These are phyloP conservation scores for Cladosporium colombiae DNA, from an alignment of 2,329 filamentous ascomycete genomes.

Conservation along the genomic window DNA sequence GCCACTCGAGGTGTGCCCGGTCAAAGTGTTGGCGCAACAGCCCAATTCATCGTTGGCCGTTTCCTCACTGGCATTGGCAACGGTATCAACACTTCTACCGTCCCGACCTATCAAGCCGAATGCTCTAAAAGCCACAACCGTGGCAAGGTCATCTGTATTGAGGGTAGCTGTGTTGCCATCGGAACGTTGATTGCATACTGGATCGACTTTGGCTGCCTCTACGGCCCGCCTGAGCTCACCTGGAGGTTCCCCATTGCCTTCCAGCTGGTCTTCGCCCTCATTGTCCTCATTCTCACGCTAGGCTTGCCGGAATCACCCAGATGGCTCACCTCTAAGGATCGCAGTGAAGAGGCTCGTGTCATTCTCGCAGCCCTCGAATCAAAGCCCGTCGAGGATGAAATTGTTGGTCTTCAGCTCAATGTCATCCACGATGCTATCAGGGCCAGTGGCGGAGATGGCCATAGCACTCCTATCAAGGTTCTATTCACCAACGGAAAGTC, in stretches of 20 bases:
- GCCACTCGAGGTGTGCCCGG: slow-evolving; percentile 25
- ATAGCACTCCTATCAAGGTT: slow-evolving; percentile 15
- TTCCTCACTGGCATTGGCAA: slow-evolving; percentile 54
- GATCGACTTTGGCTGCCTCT: slow-evolving; percentile 48
- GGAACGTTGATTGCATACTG: slow-evolving; percentile 52
- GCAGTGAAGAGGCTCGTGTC: slow-evolving; percentile 15
- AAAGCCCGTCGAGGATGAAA: slow-evolving; percentile 16
- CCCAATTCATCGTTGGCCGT: slow-evolving; percentile 50
- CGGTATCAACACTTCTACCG: slow-evolving; percentile 52
- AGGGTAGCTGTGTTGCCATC: slow-evolving; percentile 51
- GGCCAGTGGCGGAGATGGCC: slow-evolving; percentile 6
- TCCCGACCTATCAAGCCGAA: slow-evolving; percentile 53
- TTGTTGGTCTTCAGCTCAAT: slow-evolving; percentile 8
- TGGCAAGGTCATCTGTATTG: slow-evolving; percentile 50
- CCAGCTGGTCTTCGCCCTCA: slow-evolving; percentile 18
- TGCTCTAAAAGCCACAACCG: slow-evolving; percentile 51
- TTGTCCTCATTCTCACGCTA: slow-evolving; percentile 20
- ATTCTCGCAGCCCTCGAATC: slow-evolving; percentile 10
- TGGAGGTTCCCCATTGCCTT: slow-evolving; percentile 21
- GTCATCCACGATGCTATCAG: slow-evolving; percentile 19
- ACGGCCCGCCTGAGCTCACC: slow-evolving; percentile 19
- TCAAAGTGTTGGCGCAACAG: slow-evolving; percentile 35
- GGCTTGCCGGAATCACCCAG: slow-evolving; percentile 22
- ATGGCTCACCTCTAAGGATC: slow-evolving; percentile 21
- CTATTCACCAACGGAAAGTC: slow-evolving; percentile 15